Base-by-base conservation (phyloP, 495 filamentous ascomycete species). In the Hypoxylon intermedium region DNA sequence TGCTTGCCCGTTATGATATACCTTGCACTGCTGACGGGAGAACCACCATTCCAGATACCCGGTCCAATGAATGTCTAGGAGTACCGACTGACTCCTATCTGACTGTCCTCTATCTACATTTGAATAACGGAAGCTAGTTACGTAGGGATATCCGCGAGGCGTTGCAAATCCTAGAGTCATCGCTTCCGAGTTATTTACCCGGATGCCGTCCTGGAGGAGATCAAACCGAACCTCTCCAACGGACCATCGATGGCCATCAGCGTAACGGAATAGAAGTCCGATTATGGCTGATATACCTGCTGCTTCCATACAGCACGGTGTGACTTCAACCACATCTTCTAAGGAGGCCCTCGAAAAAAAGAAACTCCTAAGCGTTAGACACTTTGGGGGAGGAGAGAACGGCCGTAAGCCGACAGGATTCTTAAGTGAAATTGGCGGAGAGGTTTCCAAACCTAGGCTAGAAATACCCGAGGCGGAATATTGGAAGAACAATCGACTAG, bases 21-120 rank as follows among this genome's bases (percentile, higher is more conserved):
- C 19, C 20, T 24, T 46, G 42, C 42, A 46, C 9, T 20, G 20
- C 42, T n/a, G 42, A 26, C n/a, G 26, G n/a, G 42, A 46, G 9
- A 46, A 46, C 42, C 42, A 46, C 42, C 42, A 46, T 24, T 46
- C 42, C 42, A 46, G n/a, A 5, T 23, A 24, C 19, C 42, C 42
- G 21, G n/a, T 46, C 42, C 42, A 46, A 26, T 23, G 42, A 6
- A 46, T 6, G 16, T 13, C 12, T 28, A 46, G 15, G 5, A 46
- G 20, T 28, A 28, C 11, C 7, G 16, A 5, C 9, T 18, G 23
- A 20, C 23, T 23, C 15, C 41, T 18, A 20, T 18, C 18, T 44
- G 16, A 46, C 15, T 21, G n/a, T 23, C 42, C 42, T 20, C 16
- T 13, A 46, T 24, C 42, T 20, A 15, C 42, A 33, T 33, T 4